Base-by-base conservation (phyloP, 2,329 filamentous ascomycete species). In the Penicillium griseofulvum region DNA sequence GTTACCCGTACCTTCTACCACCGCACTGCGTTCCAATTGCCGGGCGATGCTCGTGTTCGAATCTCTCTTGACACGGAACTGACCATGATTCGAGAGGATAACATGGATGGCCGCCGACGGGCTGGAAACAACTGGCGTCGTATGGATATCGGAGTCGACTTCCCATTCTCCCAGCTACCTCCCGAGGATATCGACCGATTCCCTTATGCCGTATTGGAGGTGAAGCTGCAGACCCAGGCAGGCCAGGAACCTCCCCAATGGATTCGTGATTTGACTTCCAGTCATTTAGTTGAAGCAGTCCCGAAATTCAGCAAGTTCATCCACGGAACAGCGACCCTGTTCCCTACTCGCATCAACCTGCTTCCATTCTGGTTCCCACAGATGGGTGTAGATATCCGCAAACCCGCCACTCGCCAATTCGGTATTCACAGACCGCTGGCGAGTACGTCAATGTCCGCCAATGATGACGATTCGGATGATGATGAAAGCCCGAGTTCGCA, bases 261-360 rank as follows among this genome's bases (percentile, higher is more conserved):
- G 94, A 93, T 99, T 65, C 87, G 91, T 22, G 91, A 97, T 70
- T 82, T 99, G 49, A 96, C 91, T 42, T 83, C 90, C 12, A 96
- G 91, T 59, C 94, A 99, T 76, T 82, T 99, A 16, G 94, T 99
- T 2, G 94, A 99, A 76, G 92, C 94, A n/a, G 92, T 99, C 2
- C 94, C 94, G 59, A 99, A 99, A 71, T 99, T 97, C 76, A 97
- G 91, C 69, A 99, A 99, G 77, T 99, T 97, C 73, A 97, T 99
- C 55, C 94, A 99, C 73, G 94, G 94, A 56, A 91, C 88, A 1
- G 93, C 93, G 10, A 89, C 85, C 11, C 77, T 99, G 43, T 95
- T 97, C 73, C 92, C 92, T 0, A 83, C 87, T 42, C 86, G 89
- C 52, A 99, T 99, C 74, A 81, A 97, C 45, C 81, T 99, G 12